Conservation (phyloP, 495 filamentous ascomycete genomes). For the Endocarpon pusillum region DNA sequence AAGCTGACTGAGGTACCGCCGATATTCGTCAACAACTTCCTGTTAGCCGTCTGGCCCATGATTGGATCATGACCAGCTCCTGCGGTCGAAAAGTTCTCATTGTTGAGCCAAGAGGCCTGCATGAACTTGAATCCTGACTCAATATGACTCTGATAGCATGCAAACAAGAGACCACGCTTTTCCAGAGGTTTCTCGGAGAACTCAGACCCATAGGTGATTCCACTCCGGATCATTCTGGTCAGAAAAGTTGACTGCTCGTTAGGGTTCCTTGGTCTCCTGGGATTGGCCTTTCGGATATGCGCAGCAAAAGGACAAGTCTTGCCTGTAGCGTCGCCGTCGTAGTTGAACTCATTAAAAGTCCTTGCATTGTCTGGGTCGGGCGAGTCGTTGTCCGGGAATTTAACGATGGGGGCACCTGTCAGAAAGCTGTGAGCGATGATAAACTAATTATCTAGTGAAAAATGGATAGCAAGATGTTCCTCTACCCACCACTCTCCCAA, state of each 20-base stretch:
- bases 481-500: constrained; percentile 19
- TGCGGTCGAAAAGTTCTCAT: too few species aligned
- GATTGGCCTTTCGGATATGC: constrained; percentile 21
- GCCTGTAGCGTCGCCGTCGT: too few species aligned
- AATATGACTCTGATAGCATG: constrained; percentile 24
- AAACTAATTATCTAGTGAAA: not conserved
- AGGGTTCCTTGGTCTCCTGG: constrained; percentile 15
- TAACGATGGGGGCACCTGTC: constrained; percentile 6
- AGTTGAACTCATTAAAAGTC: constrained; percentile 22
- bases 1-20: not conserved
- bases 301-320: constrained; percentile 19
- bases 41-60: too few species aligned
- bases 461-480: not conserved
- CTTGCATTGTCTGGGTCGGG: too few species aligned
- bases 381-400: constrained; percentile 2
- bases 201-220: constrained; percentile 15
- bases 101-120: constrained; percentile 2
- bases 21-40: too few species aligned
- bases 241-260: too few species aligned
- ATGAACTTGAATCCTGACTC: constrained; percentile 20
- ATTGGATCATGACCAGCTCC: too few species aligned
- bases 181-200: constrained; percentile 6
- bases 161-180: constrained; percentile 23
- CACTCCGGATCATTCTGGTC: constrained; percentile 16
- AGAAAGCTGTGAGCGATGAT: too few species aligned